Conservation (phyloP, 208 protist genomes). For the Jaenimonas drosophilae region DNA sequence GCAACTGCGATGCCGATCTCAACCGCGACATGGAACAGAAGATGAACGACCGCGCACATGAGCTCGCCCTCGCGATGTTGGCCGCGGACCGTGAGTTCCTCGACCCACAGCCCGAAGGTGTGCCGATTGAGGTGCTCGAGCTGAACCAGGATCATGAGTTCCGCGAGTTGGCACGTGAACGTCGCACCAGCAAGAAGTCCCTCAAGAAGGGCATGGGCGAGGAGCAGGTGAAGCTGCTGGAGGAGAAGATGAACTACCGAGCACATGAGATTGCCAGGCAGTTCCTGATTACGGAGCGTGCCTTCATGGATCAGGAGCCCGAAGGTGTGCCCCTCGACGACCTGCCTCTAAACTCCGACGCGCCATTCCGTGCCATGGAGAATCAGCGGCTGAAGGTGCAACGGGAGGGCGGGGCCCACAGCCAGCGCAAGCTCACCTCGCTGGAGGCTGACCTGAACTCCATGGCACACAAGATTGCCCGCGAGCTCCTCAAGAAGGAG, state of each 20-base stretch:
- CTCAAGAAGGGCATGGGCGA: slow-evolving; percentile 26
- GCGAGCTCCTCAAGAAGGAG: slow-evolving; percentile 55
- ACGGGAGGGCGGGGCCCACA: slow-evolving; percentile 6
- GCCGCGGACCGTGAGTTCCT: slow-evolving; percentile 61
- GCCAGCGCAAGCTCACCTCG: slow-evolving; percentile 6
- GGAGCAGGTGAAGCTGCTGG: slow-evolving; percentile 28
- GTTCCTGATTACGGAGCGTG: slow-evolving; percentile 23
- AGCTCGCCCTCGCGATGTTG: slow-evolving; percentile 45
- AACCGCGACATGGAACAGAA: slow-evolving; percentile 26
- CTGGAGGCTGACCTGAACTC: slow-evolving; percentile 46
- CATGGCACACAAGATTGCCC: slow-evolving; percentile 32
- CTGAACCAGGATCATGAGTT: slow-evolving; percentile 62
- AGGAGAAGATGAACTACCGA: slow-evolving; percentile 66
- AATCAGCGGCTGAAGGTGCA: slow-evolving; percentile 14
- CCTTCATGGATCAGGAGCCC: slow-evolving; percentile 48
- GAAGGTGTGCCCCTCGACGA: slow-evolving; percentile 26
- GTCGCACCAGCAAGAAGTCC: slow-evolving; percentile 39
- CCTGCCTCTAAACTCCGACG: slow-evolving; percentile 19
- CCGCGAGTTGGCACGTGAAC: slow-evolving; percentile 40
- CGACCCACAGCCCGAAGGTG: slow-evolving; percentile 61
- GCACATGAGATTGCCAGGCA: slow-evolving; percentile 49
- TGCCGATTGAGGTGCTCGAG: slow-evolving; percentile 59
- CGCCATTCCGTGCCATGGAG: slow-evolving; percentile 22
- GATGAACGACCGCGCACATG: slow-evolving; percentile 35
- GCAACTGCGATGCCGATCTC: slow-evolving; percentile 4